phyloP scores from a whole-genome alignment of 495 filamentous ascomycete species.

The Annulohypoxylon nitens region DNA sequence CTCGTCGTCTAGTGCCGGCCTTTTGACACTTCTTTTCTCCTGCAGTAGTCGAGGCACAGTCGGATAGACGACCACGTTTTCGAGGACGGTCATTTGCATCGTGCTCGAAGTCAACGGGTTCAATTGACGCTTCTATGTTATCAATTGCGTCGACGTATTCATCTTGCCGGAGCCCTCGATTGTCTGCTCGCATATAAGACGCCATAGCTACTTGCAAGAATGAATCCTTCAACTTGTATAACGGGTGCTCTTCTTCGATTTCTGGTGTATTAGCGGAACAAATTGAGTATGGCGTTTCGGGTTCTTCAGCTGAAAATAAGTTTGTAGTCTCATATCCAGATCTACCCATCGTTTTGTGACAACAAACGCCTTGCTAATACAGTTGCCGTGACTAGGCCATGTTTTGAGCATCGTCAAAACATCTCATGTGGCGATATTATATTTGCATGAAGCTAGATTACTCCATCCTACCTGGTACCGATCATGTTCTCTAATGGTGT shows the following conservation, averaged over 20 bases:
- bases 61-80: slow-evolving; percentile 34
- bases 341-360: slow-evolving; percentile 42
- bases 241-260: slow-evolving; percentile 40
- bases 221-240: slow-evolving; percentile 39
- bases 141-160: slow-evolving; percentile 23
- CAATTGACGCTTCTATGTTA: slow-evolving; percentile 17
- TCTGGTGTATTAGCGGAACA: slow-evolving; percentile 42
- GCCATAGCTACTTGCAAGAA: slow-evolving; percentile 44
- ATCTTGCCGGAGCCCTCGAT: slow-evolving; percentile 24
- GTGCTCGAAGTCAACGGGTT: slow-evolving; percentile 16
- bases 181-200: slow-evolving; percentile 23
- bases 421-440: slow-evolving; percentile 14
- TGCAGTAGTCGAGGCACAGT: slow-evolving; percentile 12
- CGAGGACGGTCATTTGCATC: slow-evolving; percentile 24
- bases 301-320: slow-evolving; percentile 32
- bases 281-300: slow-evolving; percentile 41
- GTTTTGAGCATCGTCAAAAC: slow-evolving; percentile 16
- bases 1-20: slow-evolving; percentile 28
- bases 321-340: slow-evolving; percentile 43
- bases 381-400: slow-evolving; percentile 25
- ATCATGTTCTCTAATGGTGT: background rate
- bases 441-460: background rate
- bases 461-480: background rate
- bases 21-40: slow-evolving; percentile 34
- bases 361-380: slow-evolving; percentile 12